Base-by-base conservation (phyloP, 2,329 filamentous ascomycete genomes). In the Aaosphaeria pasadenensis region DNA sequence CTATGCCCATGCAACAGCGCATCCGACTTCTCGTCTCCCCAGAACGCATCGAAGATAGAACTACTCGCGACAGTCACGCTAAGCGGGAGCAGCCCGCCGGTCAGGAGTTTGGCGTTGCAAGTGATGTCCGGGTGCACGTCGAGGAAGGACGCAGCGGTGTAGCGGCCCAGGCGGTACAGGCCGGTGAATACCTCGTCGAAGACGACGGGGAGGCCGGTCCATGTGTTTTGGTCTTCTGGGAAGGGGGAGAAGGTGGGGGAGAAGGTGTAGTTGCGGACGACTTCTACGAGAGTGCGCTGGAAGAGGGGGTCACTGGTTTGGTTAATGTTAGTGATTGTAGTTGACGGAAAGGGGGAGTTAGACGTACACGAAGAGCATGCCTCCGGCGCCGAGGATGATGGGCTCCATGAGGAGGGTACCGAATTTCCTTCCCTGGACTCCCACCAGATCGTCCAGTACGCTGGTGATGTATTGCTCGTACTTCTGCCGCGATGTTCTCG, bases 101-200 rank as follows among this genome's bases (percentile, higher is more conserved):
- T 95, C 2, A 95, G 77, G 0, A 95, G 78, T 66, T 95, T 95
- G 5, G 89, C 90, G 59, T 95, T 86, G 0, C 91, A 86, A 0
- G 85, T 84, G 42, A 95, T 86, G 58, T 95, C 89, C 0, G 89
- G 80, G 31, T 88, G 70, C 0, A 83, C 72, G 5, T 76, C 74
- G 3, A 95, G 78, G 66, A 92, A 88, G 0, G 84, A 85, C 0
- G 87, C 82, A 0, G 88, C 78, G 1, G 81, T 84, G 62, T 86
- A 83, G 36, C 84, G 81, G 2, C 90, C 89, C 0, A 95, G 82
- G 9, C 90, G 87, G 66, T 91, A 91, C 4, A 95, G 75, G 1
- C 89, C 89, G 0, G 89, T 92, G 70, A 95, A 95, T 33, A 95
- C 89, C 64, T 95, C 90, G 63, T 95, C 89, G 55, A 90, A 89